A percentile compares a stretch with the other conserved stretches of the same genome.
These are phyloP conservation scores for Sporopachydermia quercuum DNA, from an alignment of 805 yeast genomes.

Conservation along the genomic window DNA sequence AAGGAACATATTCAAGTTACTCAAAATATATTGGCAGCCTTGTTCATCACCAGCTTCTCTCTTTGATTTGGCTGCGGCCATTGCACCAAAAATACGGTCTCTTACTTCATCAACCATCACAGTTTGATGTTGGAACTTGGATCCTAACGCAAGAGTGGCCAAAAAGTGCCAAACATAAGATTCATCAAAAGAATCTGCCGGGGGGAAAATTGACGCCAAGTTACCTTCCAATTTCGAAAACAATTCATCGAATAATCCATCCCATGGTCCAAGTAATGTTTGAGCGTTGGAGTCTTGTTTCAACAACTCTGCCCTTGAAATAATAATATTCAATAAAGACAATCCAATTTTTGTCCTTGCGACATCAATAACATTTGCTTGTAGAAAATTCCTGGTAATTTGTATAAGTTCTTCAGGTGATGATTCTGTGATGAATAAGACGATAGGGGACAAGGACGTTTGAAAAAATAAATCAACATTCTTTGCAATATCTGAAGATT, in stretches of 20 bases:
- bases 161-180: slow-evolving; percentile 93
- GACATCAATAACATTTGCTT: slow-evolving; percentile 35
- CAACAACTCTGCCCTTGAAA: slow-evolving; percentile 83
- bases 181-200: slow-evolving; percentile 37
- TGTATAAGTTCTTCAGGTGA: slow-evolving; percentile 63
- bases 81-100: slow-evolving; percentile 81
- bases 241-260: slow-evolving; percentile 62
- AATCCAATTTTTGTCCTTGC: slow-evolving; percentile 63
- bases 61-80: slow-evolving; percentile 52
- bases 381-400: slow-evolving; percentile 42
- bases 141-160: slow-evolving; percentile 86
- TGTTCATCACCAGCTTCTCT: slow-evolving; percentile 21
- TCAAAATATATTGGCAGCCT: slow-evolving; percentile 38
- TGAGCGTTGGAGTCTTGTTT: slow-evolving; percentile 59
- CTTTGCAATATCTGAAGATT: slow-evolving; percentile 39
- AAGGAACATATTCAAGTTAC: slow-evolving; percentile 78
- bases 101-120: slow-evolving; percentile 88
- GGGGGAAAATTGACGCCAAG: slow-evolving; percentile 70
- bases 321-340: slow-evolving; percentile 74
- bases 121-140: slow-evolving; percentile 72
- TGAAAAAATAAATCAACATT: slow-evolving; percentile 66
- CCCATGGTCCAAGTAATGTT: slow-evolving; percentile 56
- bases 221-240: slow-evolving; percentile 71
- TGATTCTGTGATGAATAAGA: slow-evolving; percentile 71
- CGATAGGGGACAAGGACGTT: slow-evolving; percentile 71